These are phyloP conservation scores for Perkinsus chesapeaki DNA, from an alignment of 169 alveolate genomes.

Conservation along the genomic window DNA sequence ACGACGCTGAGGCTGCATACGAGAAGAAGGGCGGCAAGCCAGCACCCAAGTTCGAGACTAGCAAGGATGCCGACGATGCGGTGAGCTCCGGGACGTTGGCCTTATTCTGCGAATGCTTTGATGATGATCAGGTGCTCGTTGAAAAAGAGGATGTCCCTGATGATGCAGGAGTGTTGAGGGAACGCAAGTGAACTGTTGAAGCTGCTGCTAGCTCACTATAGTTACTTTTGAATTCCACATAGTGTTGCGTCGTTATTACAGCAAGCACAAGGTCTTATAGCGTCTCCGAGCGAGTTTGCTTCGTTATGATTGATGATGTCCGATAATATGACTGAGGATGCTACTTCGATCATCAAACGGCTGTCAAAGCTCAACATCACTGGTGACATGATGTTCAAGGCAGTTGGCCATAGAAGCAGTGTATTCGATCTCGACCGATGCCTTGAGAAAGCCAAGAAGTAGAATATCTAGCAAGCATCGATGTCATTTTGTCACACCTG, in stretches of 20 bases:
- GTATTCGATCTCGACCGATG: background rate
- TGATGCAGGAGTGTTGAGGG: background rate
- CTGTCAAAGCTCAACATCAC: background rate
- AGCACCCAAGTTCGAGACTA: background rate
- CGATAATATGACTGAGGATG: no score
- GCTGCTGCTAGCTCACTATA: no score
- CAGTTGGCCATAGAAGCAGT: background rate
- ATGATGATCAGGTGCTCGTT: background rate
- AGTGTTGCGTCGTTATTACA: no score
- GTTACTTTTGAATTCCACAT: no score
- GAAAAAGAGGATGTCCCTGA: background rate
- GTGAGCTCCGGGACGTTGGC: no score
- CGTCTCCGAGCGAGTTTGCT: no score
- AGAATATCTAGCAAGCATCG: background rate
- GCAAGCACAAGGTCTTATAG: no score
- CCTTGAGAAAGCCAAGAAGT: background rate
- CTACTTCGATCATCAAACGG: no score
- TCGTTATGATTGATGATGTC: no score
- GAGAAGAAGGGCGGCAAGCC: conserved; percentile 17
- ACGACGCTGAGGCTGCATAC: conserved; percentile 23
- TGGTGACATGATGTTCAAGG: background rate
- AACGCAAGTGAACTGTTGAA: background rate
- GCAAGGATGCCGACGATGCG: background rate
- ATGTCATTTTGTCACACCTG: background rate
- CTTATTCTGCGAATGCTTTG: no score